Conservation (phyloP, 345 rosid genomes). For the Euphorbia pulcherrima region DNA sequence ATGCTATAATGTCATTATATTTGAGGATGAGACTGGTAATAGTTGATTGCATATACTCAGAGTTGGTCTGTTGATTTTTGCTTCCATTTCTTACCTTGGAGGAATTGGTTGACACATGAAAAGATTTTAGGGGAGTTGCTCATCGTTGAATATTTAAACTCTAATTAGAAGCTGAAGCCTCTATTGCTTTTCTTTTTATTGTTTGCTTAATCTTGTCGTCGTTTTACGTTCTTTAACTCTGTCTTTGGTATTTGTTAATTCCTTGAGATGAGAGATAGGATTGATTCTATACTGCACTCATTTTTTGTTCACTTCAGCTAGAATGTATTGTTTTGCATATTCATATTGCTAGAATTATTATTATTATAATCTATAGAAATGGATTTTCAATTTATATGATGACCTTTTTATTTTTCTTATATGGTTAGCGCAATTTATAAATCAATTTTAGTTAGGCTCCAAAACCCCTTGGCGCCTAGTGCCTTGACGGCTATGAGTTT, state of each 20-base stretch:
- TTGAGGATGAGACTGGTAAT: not conserved
- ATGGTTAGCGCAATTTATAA: too few species aligned
- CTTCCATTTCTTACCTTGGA: not conserved
- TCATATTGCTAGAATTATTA: not conserved
- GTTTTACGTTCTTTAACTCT: not conserved
- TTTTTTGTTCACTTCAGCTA: not conserved
- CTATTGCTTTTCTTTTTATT: not conserved
- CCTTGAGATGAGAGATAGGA: not conserved
- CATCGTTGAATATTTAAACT: not conserved
- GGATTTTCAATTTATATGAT: too few species aligned
- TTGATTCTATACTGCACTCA: not conserved
- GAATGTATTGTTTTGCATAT: not conserved
- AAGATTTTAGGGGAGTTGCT: not conserved
- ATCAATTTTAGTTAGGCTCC: too few species aligned
- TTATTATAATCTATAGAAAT: too few species aligned
- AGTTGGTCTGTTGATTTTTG: slow-evolving; percentile 1
- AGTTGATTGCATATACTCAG: slow-evolving; percentile 4
- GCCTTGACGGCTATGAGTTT: too few species aligned
- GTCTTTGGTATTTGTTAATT: not conserved
- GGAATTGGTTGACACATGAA: not conserved
- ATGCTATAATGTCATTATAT: not conserved
- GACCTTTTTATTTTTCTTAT: too few species aligned
- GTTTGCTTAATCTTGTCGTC: not conserved
- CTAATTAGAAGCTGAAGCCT: not conserved
- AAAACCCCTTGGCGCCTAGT: too few species aligned